These are phyloP conservation scores for Barnettozyma botsteinii DNA, from an alignment of 805 yeast species.

Conservation along the genomic window DNA sequence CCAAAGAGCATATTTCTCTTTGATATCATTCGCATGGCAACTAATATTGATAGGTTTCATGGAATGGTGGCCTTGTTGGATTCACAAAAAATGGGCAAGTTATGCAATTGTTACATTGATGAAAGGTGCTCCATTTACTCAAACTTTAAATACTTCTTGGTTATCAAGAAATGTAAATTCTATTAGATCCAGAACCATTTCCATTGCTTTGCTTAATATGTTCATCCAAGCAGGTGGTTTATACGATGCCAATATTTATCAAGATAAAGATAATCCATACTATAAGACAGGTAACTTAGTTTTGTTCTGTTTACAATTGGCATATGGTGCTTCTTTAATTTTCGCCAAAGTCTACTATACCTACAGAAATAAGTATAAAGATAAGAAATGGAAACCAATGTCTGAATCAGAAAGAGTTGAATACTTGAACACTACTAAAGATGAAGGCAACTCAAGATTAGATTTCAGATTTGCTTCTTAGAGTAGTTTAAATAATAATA, in stretches of 20 bases:
- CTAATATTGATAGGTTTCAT: slow-evolving; percentile 30
- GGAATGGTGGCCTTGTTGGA: too few species aligned
- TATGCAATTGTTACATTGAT: slow-evolving; percentile 15
- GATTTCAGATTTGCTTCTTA: slow-evolving; percentile 38
- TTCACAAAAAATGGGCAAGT: slow-evolving; percentile 1
- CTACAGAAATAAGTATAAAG: slow-evolving; percentile 38
- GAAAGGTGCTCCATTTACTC: slow-evolving; percentile 6
- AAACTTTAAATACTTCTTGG: slow-evolving; percentile 26
- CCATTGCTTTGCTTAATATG: slow-evolving; percentile 62
- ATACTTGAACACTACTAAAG: slow-evolving; percentile 41
- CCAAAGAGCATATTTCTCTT: slow-evolving; percentile 21
- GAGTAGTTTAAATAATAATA: too few species aligned
- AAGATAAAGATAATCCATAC: slow-evolving; percentile 49
- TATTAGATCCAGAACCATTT: slow-evolving; percentile 54
- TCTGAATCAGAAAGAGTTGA: slow-evolving; percentile 41
- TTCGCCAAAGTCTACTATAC: slow-evolving; percentile 8
- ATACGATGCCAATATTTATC: slow-evolving; percentile 49
- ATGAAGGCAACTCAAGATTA: slow-evolving; percentile 53
- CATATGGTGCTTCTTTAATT: slow-evolving; percentile 18
- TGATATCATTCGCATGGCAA: slow-evolving; percentile 28
- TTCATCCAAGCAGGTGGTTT: slow-evolving; percentile 55
- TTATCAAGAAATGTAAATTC: slow-evolving; percentile 57
- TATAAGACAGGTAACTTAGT: slow-evolving; percentile 51
- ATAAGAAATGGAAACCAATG: slow-evolving; percentile 44
- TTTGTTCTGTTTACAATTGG: slow-evolving; percentile 6